Percentiles rank a stretch among this genome's conserved stretches.
phyloP scores from a whole-genome alignment of 2,329 filamentous ascomycete genomes.

The Fonsecaea monophora region DNA sequence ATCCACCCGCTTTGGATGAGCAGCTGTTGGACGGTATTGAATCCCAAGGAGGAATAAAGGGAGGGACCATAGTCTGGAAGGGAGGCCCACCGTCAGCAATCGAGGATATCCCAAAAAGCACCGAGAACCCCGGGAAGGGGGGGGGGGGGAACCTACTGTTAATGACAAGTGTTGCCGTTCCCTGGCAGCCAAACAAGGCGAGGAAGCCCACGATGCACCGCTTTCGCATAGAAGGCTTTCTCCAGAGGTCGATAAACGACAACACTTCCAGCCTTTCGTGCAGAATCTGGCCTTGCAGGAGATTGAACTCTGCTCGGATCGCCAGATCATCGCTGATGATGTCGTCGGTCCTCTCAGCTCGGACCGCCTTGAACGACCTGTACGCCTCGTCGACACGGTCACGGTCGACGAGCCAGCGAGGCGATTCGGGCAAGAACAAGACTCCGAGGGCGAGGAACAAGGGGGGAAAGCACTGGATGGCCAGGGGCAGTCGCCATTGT shows the following conservation, averaged over 20 bases:
- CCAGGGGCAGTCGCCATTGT: constrained; percentile 33
- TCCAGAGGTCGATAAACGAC: constrained; percentile 30
- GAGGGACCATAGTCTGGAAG: constrained; percentile 23
- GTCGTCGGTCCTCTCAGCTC: constrained; percentile 21
- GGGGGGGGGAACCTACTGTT: constrained; percentile 12
- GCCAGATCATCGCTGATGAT: constrained; percentile 21
- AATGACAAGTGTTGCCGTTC: constrained; percentile 24
- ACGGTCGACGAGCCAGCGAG: constrained; percentile 37
- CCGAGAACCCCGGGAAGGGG: too few species aligned
- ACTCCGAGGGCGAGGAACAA: constrained; percentile 50
- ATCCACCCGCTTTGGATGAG: constrained; percentile 25
- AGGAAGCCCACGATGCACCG: constrained; percentile 30
- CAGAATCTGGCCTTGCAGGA: constrained; percentile 24
- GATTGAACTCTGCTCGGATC: constrained; percentile 26
- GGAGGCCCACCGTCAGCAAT: background rate
- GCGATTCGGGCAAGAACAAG: constrained; percentile 42
- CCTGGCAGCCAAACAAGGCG: constrained; percentile 20
- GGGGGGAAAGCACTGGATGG: constrained; percentile 30
- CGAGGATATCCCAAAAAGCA: background rate
- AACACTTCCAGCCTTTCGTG: constrained; percentile 20
- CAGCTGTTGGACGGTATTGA: constrained; percentile 15
- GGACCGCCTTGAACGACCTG: constrained; percentile 26
- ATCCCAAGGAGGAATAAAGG: constrained; percentile 23
- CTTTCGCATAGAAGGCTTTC: constrained; percentile 31
- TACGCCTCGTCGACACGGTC: constrained; percentile 27